Evolutionary conservation across 768 basidiomycete genomes (phyloP).

Genomic region (Austroboletus eburneus): DNA sequence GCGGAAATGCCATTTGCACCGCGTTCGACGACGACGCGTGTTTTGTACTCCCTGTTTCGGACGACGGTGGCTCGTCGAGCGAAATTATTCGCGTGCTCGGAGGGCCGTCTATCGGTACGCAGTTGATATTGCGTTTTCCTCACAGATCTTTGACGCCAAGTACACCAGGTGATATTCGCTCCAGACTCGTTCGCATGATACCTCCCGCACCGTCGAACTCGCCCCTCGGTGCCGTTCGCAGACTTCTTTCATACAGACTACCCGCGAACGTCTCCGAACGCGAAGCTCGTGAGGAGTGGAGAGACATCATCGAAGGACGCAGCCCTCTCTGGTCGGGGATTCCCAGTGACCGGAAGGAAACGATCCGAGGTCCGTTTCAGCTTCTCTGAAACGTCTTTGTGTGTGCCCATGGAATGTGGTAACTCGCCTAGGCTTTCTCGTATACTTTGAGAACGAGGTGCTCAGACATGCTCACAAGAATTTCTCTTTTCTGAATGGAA

Average conservation of each 20-base stretch:
- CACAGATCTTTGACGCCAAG: constrained; percentile 7
- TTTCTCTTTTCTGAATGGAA: constrained; percentile 91
- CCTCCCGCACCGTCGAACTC: constrained; percentile 57
- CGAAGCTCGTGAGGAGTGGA: constrained; percentile 86
- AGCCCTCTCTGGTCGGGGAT: constrained; percentile 81
- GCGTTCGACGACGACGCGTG: constrained; percentile 72
- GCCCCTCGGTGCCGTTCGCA: constrained; percentile 68
- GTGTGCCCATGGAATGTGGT: constrained; percentile 1
- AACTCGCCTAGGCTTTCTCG: constrained; percentile 71
- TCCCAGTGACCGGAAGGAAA: constrained; percentile 86
- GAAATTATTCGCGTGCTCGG: constrained; percentile 92
- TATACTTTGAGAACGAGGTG: constrained; percentile 86
- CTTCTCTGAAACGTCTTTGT: neutral
- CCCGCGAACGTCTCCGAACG: constrained; percentile 63
- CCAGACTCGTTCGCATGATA: constrained; percentile 84
- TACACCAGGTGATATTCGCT: constrained; percentile 75
- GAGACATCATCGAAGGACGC: constrained; percentile 85
- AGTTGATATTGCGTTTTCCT: constrained; percentile 4
- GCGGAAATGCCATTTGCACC: constrained; percentile 85
- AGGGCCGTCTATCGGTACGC: constrained; percentile 75
- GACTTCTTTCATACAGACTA: constrained; percentile 76
- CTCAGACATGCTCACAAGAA: constrained; percentile 89
- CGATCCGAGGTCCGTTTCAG: constrained; percentile 64
- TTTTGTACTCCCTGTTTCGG: constrained; percentile 89
- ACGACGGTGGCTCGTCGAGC: constrained; percentile 93